Conservation (phyloP, 192 early-diverging fungal genomes). For the Coemansia sp. region DNA sequence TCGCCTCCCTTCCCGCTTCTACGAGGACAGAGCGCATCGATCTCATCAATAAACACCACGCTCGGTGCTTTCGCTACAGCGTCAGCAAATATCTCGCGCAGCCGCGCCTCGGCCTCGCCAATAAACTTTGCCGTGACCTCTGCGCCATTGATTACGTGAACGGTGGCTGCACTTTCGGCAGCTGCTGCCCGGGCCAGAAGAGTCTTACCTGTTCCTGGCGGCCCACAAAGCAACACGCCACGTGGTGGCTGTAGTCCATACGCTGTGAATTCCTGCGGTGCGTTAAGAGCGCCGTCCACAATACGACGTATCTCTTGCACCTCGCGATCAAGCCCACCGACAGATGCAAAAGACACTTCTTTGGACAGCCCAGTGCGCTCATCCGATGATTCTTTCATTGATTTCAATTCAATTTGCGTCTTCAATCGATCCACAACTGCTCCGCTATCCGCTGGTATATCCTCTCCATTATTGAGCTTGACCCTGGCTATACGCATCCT, state of each 20-base stretch:
- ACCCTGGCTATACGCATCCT: slow-evolving; percentile 22
- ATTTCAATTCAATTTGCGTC: slow-evolving; percentile 3
- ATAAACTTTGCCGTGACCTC: slow-evolving; percentile 89
- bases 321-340: slow-evolving; percentile 82
- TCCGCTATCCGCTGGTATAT: slow-evolving; percentile 1
- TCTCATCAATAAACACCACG: slow-evolving; percentile 93
- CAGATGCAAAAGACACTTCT: slow-evolving; percentile 20
- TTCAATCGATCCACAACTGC: slow-evolving; percentile 7
- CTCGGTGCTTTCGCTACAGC: slow-evolving; percentile 73
- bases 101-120: slow-evolving; percentile 88
- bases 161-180: slow-evolving; percentile 66
- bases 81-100: slow-evolving; percentile 75
- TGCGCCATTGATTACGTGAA: slow-evolving; percentile 88
- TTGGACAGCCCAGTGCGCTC: not conserved
- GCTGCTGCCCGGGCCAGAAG: slow-evolving; percentile 90
- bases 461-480: not conserved
- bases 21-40: slow-evolving; percentile 89
- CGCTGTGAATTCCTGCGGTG: slow-evolving; percentile 71
- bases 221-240: slow-evolving; percentile 86
- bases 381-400: not conserved
- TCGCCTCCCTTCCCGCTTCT: slow-evolving; percentile 80
- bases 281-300: slow-evolving; percentile 75
- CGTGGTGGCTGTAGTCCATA: slow-evolving; percentile 88
- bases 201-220: slow-evolving; percentile 97
- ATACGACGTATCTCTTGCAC: slow-evolving; percentile 77